These are phyloP conservation scores for Hyaloperonospora brassicae DNA, from an alignment of 352 stramenopile genomes.

Conservation along the genomic window DNA sequence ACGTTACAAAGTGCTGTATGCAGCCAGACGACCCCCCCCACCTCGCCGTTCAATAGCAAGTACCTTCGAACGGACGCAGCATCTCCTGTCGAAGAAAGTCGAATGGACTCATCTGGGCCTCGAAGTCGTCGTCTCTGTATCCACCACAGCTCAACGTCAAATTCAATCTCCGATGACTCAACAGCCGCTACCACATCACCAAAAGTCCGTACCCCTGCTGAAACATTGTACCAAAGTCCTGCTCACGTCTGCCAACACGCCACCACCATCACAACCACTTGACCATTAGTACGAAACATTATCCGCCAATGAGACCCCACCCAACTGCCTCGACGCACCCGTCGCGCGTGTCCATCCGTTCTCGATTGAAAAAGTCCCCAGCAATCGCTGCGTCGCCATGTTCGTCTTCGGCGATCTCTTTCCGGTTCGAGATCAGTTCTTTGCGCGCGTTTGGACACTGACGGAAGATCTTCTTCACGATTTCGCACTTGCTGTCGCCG, in stretches of 20 bases:
- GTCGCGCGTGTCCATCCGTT: constrained; percentile 52
- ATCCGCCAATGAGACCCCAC: background rate
- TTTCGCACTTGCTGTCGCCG: constrained; percentile 80
- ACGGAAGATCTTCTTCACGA: constrained; percentile 81
- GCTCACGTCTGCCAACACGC: constrained; percentile 18
- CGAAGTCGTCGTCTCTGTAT: constrained; percentile 56
- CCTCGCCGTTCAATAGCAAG: background rate
- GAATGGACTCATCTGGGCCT: constrained; percentile 73
- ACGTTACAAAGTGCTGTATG: constrained; percentile 1
- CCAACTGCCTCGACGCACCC: constrained; percentile 16
- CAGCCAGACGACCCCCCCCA: too few relatives aligned
- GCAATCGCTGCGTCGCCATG: constrained; percentile 36
- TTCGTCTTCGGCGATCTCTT: constrained; percentile 71
- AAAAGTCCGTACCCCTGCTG: constrained; percentile 34
- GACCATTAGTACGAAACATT: background rate
- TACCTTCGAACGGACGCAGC: constrained; percentile 72
- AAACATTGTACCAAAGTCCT: constrained; percentile 42
- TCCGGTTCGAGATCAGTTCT: constrained; percentile 69
- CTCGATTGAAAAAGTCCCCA: constrained; percentile 64
- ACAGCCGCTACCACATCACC: background rate
- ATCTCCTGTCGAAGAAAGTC: constrained; percentile 77
- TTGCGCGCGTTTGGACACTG: constrained; percentile 65
- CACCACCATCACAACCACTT: too few relatives aligned
- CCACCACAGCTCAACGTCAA: constrained; percentile 3
- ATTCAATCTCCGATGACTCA: background rate